Evolutionary conservation across 1,284 basidiomycete species (phyloP).

Genomic region (Papiliotrema laurentii): DNA sequence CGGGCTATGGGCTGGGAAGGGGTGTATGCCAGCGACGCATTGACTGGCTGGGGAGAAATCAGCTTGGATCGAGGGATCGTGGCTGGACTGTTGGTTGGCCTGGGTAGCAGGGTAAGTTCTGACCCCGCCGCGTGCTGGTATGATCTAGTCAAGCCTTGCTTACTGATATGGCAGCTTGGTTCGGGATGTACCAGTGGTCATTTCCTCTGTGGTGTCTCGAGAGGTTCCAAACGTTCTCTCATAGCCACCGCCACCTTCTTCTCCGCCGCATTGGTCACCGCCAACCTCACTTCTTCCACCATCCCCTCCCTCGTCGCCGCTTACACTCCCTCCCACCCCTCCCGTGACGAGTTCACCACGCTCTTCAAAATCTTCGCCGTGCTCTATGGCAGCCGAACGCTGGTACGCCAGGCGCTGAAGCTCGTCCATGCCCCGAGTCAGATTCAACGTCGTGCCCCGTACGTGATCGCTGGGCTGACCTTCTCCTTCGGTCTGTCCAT

Average conservation of each 20-base stretch:
- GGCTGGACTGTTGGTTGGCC: constrained; percentile 60
- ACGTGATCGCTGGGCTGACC: constrained; percentile 52
- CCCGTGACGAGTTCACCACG: neutral
- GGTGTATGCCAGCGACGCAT: constrained; percentile 54
- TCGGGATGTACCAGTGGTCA: constrained; percentile 53
- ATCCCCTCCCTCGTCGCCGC: constrained; percentile 35
- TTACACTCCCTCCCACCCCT: neutral
- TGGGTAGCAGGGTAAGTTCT: constrained; percentile 59
- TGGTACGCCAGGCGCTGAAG: constrained; percentile 4
- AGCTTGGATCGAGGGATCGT: constrained; percentile 44
- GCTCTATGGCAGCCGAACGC: neutral
- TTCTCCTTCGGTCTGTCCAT: constrained; percentile 60
- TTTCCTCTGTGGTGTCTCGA: constrained; percentile 63
- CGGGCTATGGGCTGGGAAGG: constrained; percentile 16
- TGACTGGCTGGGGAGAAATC: constrained; percentile 40
- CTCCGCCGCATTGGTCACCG: constrained; percentile 51
- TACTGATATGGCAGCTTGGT: constrained; percentile 28
- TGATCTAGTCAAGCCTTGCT: no score
- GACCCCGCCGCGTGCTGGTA: no score
- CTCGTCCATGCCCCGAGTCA: neutral
- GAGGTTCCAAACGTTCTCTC: constrained; percentile 56
- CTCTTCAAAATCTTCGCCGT: neutral
- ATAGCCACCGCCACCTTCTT: constrained; percentile 58
- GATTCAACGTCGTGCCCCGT: constrained; percentile 24
- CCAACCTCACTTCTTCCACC: constrained; percentile 52